These are phyloP conservation scores for Ophiostoma ulmi DNA, from an alignment of 2,329 filamentous ascomycete species.

Conservation along the genomic window DNA sequence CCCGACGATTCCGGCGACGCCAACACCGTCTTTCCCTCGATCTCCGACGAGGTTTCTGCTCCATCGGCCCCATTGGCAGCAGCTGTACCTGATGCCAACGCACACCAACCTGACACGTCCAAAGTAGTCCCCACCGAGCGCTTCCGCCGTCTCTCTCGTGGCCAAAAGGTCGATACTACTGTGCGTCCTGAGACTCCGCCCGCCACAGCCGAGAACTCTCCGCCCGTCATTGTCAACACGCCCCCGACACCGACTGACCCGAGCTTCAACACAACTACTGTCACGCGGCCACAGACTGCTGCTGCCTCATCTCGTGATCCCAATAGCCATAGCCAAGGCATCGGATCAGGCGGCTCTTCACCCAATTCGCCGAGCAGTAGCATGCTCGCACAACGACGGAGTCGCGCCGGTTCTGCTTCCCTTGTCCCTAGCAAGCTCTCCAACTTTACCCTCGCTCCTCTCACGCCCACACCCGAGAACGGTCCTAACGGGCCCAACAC, in stretches of 20 bases:
- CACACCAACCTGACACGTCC: slow-evolving; percentile 18
- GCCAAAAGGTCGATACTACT: slow-evolving; percentile 33
- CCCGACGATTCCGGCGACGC: slow-evolving; percentile 9
- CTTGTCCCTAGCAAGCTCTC: slow-evolving; percentile 81
- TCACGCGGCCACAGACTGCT: slow-evolving; percentile 12
- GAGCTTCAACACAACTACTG: slow-evolving; percentile 26
- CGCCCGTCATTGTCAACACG: slow-evolving; percentile 59
- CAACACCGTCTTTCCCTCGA: not conserved
- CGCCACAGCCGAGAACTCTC: slow-evolving; percentile 38
- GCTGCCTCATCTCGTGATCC: slow-evolving; percentile 18
- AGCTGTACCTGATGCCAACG: not conserved
- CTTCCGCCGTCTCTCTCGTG: slow-evolving; percentile 30
- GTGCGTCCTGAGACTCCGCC: slow-evolving; percentile 47
- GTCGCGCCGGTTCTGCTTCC: slow-evolving; percentile 49
- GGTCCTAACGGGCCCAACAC: slow-evolving; percentile 48
- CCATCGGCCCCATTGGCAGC: not conserved
- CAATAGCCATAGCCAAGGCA: slow-evolving; percentile 23
- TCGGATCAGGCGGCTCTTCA: slow-evolving; percentile 51
- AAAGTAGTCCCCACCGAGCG: slow-evolving; percentile 27
- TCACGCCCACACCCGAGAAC: slow-evolving; percentile 71
- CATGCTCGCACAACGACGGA: slow-evolving; percentile 64
- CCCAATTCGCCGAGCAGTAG: slow-evolving; percentile 46
- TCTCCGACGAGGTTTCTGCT: not conserved
- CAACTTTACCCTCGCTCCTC: slow-evolving; percentile 62
- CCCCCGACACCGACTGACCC: slow-evolving; percentile 59